These are phyloP conservation scores for Hibiscus mutabilis DNA, from an alignment of 345 rosid genomes.

Conservation along the genomic window DNA sequence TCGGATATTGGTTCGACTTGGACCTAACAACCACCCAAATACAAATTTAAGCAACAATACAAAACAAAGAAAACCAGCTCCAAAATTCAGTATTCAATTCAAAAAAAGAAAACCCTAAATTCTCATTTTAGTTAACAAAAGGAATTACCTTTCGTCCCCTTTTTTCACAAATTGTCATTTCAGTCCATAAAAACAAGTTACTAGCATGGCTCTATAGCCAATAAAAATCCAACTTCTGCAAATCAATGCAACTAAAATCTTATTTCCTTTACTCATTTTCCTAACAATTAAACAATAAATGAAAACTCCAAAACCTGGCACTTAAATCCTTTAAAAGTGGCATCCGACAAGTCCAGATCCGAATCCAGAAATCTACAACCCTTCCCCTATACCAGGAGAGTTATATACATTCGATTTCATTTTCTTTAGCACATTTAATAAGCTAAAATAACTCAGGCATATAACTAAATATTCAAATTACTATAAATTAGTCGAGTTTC, in stretches of 20 bases:
- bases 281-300: neutral
- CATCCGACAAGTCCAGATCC: neutral
- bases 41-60: neutral
- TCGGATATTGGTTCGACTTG: constrained; percentile 64
- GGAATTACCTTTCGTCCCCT: neutral
- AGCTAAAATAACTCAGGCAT: neutral
- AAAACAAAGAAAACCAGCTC: neutral
- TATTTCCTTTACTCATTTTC: neutral
- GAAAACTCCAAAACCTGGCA: too few relatives aligned
- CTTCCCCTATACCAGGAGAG: neutral
- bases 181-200: neutral
- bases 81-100: neutral
- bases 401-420: neutral
- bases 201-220: neutral
- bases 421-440: neutral
- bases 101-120: neutral
- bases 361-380: neutral
- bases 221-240: neutral
- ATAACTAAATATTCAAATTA: neutral
- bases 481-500: too few relatives aligned
- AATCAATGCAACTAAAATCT: neutral
- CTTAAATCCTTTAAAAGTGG: neutral
- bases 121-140: neutral
- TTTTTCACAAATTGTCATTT: neutral
- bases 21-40: neutral